A percentile compares a stretch with the other conserved stretches of the same genome.
These are phyloP conservation scores for Naematelia aurantialba DNA, from an alignment of 768 basidiomycete genomes.

Conservation along the genomic window DNA sequence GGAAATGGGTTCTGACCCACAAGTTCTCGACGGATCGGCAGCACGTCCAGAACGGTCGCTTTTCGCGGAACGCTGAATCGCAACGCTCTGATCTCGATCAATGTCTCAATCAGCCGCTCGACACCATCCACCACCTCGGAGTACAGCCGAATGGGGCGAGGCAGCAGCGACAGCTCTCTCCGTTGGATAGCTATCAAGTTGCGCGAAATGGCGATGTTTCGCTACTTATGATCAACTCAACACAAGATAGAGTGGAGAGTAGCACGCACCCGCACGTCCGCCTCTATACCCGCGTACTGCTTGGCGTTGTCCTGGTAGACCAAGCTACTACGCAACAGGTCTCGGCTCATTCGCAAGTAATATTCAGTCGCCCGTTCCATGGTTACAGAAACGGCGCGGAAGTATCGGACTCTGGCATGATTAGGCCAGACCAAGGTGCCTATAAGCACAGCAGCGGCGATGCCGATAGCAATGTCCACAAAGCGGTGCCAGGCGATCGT, in stretches of 20 bases:
- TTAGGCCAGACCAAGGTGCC: slow-evolving; percentile 47
- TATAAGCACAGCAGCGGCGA: slow-evolving; percentile 47
- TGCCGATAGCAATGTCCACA: slow-evolving; percentile 45
- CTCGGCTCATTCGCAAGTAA: slow-evolving; percentile 44
- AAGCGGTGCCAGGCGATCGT: slow-evolving; percentile 44
- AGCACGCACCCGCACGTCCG: slow-evolving; percentile 15
- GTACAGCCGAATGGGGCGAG: slow-evolving; percentile 44
- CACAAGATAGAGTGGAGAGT: not conserved
- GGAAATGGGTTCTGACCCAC: slow-evolving; percentile 16
- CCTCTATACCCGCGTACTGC: slow-evolving; percentile 36
- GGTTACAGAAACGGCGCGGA: slow-evolving; percentile 31
- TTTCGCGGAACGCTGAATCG: slow-evolving; percentile 45
- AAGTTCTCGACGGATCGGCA: slow-evolving; percentile 44
- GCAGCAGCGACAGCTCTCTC: slow-evolving; percentile 45
- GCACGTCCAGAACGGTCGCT: slow-evolving; percentile 46
- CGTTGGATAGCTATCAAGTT: slow-evolving; percentile 43
- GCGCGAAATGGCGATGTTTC: slow-evolving; percentile 31
- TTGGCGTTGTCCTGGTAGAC: slow-evolving; percentile 32
- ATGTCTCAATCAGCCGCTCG: slow-evolving; percentile 33
- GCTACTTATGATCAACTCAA: slow-evolving; percentile 8
- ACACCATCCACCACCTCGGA: slow-evolving; percentile 34
- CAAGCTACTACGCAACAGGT: slow-evolving; percentile 38
- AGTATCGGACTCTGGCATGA: slow-evolving; percentile 46
- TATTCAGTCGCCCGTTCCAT: slow-evolving; percentile 42
- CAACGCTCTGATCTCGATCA: slow-evolving; percentile 39